A percentile compares a stretch with the other conserved stretches of the same genome.
phyloP scores from a whole-genome alignment of 176 grass and related monocot genomes.

The Hordeum marinum region DNA sequence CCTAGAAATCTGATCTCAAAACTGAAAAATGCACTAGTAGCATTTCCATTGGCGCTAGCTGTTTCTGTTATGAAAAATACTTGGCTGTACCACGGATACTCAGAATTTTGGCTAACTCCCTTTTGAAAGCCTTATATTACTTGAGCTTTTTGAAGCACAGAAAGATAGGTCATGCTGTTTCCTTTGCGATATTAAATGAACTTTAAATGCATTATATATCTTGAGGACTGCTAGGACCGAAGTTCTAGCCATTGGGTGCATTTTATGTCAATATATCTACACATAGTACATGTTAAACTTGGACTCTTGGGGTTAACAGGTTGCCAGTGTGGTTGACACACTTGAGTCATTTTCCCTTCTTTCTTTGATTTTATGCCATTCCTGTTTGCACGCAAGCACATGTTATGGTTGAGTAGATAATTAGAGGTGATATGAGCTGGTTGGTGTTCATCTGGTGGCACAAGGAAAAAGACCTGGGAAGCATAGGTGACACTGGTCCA shows the following conservation, averaged over 20 bases:
- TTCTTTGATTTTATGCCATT: neutral
- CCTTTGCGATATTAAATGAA: neutral
- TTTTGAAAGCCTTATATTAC: neutral
- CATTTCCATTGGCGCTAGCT: too few relatives aligned
- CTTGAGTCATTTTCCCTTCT: too few relatives aligned
- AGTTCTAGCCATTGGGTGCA: neutral
- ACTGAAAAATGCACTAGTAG: too few relatives aligned
- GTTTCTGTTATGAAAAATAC: neutral
- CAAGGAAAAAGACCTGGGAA: neutral
- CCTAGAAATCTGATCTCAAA: too few relatives aligned
- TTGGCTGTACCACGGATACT: neutral
- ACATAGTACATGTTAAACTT: neutral
- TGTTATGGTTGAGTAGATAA: neutral
- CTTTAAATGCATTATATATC: slow-evolving; percentile 2
- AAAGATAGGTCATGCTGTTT: neutral
- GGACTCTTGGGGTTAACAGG: neutral
- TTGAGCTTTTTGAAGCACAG: neutral
- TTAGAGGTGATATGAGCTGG: neutral
- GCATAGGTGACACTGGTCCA: neutral
- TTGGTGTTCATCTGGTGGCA: neutral
- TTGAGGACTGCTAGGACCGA: neutral
- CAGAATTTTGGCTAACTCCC: neutral
- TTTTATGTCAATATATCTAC: neutral
- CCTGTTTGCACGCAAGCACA: neutral
- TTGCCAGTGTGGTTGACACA: neutral